A percentile compares a stretch with the other conserved stretches of the same genome.
Conservation (phyloP, 306 rosid genomes). For the Chamaecrista fasciculata region DNA sequence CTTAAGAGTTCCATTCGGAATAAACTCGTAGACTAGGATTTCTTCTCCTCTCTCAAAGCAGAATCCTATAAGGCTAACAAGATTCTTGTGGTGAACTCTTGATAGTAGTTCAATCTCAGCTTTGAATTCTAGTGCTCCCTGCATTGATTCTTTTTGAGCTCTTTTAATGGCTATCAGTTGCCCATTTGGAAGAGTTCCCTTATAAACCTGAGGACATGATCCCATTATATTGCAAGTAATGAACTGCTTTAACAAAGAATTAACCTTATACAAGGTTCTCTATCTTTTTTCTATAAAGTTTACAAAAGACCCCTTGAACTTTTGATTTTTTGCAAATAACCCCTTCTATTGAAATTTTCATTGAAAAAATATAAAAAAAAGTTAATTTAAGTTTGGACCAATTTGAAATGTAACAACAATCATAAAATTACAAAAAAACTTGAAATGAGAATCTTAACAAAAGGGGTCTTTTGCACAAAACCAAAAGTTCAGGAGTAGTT, state of each 20-base stretch:
- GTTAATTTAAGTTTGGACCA: no score
- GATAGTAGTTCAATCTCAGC: slow-evolving; percentile 73
- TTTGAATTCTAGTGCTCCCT: slow-evolving; percentile 53
- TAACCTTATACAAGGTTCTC: no score
- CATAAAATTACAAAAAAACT: no score
- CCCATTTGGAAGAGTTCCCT: slow-evolving; percentile 55
- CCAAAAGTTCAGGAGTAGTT: no score
- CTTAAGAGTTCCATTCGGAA: slow-evolving; percentile 54
- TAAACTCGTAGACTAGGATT: slow-evolving; percentile 57
- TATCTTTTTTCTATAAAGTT: no score
- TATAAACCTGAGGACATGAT: slow-evolving; percentile 49
- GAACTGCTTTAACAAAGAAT: neutral
- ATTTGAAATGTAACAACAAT: no score
- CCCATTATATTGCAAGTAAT: neutral
- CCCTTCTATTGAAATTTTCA: no score
- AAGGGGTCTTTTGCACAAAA: no score
- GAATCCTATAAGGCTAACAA: slow-evolving; percentile 60
- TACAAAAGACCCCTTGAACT: no score
- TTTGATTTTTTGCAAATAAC: no score
- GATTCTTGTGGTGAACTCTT: slow-evolving; percentile 69
- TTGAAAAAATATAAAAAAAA: no score
- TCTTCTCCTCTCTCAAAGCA: slow-evolving; percentile 68
- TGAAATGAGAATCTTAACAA: no score
- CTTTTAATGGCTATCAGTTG: slow-evolving; percentile 55
- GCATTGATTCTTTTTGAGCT: slow-evolving; percentile 52